These are phyloP conservation scores for Entelexis paramagnoliae DNA, from an alignment of 1,139 yeast genomes.

Conservation along the genomic window DNA sequence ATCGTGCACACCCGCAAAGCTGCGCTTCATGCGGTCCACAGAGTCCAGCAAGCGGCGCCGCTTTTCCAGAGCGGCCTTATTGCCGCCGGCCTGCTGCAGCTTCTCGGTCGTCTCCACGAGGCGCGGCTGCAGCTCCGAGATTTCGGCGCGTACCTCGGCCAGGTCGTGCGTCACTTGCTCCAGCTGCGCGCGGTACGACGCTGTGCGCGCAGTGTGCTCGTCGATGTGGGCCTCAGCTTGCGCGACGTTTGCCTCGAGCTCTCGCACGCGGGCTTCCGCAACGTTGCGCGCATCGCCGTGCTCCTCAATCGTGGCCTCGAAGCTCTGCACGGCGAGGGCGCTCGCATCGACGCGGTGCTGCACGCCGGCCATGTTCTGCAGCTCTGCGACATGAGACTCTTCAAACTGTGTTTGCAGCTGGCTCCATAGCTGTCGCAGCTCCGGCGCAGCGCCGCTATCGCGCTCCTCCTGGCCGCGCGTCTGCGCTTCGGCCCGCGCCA, in stretches of 20 bases:
- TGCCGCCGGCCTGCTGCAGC: slow-evolving; percentile 18
- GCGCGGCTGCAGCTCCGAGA: slow-evolving; percentile 30
- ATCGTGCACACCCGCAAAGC: slow-evolving; percentile 20
- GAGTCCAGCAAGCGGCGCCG: slow-evolving; percentile 20
- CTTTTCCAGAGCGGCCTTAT: slow-evolving; percentile 16
- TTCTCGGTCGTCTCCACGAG: slow-evolving; percentile 10
- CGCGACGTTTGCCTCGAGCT: slow-evolving; percentile 6
- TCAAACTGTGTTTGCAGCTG: slow-evolving; percentile 41
- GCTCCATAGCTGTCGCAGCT: slow-evolving; percentile 38
- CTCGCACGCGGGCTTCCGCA: neutral
- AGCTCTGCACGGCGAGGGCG: slow-evolving; percentile 9
- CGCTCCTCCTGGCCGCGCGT: slow-evolving; percentile 9
- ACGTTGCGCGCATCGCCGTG: neutral
- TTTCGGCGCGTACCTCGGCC: slow-evolving; percentile 20
- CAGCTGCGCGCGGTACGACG: slow-evolving; percentile 21
- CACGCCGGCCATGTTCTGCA: slow-evolving; percentile 10
- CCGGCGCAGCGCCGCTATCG: neutral
- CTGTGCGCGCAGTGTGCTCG: slow-evolving; percentile 28
- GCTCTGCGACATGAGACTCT: slow-evolving; percentile 30
- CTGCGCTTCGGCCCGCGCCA: slow-evolving; percentile 12
- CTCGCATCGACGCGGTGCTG: neutral
- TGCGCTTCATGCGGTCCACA: slow-evolving; percentile 17
- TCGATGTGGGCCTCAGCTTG: slow-evolving; percentile 5
- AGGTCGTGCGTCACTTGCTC: slow-evolving; percentile 17
- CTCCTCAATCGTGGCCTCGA: slow-evolving; percentile 90